These are phyloP conservation scores for Camillea tinctor DNA, from an alignment of 2,329 filamentous ascomycete species.

Conservation along the genomic window DNA sequence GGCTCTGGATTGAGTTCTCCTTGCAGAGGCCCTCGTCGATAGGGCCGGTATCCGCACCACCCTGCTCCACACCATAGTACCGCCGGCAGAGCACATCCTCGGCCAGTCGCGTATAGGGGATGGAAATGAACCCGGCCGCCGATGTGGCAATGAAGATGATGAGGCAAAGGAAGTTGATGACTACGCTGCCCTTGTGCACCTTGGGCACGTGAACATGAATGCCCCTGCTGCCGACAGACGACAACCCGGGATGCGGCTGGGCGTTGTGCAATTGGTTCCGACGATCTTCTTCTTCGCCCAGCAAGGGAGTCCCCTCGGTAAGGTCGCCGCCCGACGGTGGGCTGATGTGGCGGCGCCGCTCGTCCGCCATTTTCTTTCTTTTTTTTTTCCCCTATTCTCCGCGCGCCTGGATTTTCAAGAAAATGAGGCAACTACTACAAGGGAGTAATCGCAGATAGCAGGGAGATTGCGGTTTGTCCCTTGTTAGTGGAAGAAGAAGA, in stretches of 20 bases:
- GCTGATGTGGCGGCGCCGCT: conserved; percentile 2
- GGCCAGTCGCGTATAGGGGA: conserved; percentile 35
- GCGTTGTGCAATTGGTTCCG: too few species aligned
- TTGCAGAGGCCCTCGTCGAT: conserved; percentile 40
- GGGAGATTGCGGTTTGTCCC: too few species aligned
- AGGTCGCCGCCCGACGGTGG: conserved; percentile 5
- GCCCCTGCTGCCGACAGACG: conserved; percentile 14
- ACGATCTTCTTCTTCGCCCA: background rate
- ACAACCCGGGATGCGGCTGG: conserved; percentile 23
- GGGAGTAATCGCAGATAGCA: too few species aligned
- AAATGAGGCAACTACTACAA: too few species aligned
- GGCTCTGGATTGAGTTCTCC: conserved; percentile 32
- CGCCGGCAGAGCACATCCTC: conserved; percentile 40
- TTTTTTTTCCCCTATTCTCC: background rate
- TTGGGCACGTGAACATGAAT: conserved; percentile 23
- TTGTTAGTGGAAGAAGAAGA: too few species aligned
- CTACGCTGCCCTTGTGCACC: conserved; percentile 23
- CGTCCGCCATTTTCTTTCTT: conserved; percentile 4
- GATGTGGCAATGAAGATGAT: conserved; percentile 33
- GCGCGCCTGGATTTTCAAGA: too few species aligned
- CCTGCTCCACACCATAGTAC: conserved; percentile 30
- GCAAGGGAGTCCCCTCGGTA: conserved; percentile 13
- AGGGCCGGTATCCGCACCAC: background rate
- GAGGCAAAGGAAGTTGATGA: conserved; percentile 33
- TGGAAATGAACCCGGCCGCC: conserved; percentile 29